These are phyloP conservation scores for Ceratobasidium sp. DNA, from an alignment of 1,284 basidiomycete species.

Conservation along the genomic window DNA sequence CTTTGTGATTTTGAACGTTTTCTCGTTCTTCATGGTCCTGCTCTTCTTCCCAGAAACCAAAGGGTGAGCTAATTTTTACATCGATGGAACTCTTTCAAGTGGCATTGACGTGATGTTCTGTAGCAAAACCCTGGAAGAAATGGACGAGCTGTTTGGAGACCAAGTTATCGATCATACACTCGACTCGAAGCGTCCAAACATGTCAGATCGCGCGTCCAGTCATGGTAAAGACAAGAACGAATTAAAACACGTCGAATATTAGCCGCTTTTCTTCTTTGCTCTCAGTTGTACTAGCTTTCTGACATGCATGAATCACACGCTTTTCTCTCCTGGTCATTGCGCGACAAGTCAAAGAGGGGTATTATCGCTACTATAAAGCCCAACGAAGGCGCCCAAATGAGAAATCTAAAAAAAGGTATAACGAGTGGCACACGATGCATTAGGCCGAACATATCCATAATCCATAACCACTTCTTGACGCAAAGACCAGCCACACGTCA, in stretches of 20 bases:
- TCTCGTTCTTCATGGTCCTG: slow-evolving; percentile 32
- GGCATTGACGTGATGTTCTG: not conserved
- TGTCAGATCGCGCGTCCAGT: slow-evolving; percentile 1
- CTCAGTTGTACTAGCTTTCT: not conserved
- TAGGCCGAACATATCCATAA: slow-evolving; percentile 2
- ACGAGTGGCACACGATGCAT: slow-evolving; percentile 25
- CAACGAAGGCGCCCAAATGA: not conserved
- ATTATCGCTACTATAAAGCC: slow-evolving; percentile 5
- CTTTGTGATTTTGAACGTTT: slow-evolving; percentile 31
- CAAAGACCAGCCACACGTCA: slow-evolving; percentile 8
- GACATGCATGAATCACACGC: not conserved
- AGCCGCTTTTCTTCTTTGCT: not conserved
- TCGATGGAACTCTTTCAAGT: not conserved
- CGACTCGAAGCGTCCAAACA: not conserved
- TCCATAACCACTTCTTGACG: not conserved
- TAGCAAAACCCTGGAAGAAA: slow-evolving; percentile 27
- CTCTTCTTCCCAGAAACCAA: slow-evolving; percentile 35
- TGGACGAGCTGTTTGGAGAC: slow-evolving; percentile 31
- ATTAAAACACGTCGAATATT: not conserved
- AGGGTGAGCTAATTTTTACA: slow-evolving; percentile 13
- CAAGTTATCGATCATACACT: slow-evolving; percentile 29
- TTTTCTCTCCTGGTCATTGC: not conserved
- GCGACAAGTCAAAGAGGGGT: not conserved
- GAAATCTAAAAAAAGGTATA: not conserved
- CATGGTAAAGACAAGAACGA: slow-evolving; percentile 6